These are phyloP conservation scores for Diaporthe ampelina DNA, from an alignment of 2,329 filamentous ascomycete species.

Conservation along the genomic window DNA sequence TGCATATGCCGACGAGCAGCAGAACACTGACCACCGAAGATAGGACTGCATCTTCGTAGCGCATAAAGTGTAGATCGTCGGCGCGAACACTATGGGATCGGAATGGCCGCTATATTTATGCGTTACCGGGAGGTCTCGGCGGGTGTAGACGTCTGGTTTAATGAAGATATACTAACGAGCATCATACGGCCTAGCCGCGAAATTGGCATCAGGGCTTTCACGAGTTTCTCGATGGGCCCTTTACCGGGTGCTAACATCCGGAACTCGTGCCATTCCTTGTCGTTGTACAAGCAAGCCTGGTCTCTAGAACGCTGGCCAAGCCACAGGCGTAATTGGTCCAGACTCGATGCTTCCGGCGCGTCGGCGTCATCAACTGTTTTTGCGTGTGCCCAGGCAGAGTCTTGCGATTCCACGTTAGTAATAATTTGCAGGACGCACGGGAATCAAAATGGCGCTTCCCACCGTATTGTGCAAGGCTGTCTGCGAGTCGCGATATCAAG, in stretches of 20 bases:
- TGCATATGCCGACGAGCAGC: neutral
- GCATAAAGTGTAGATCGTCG: neutral
- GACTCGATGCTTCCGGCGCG: neutral
- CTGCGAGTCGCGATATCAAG: neutral
- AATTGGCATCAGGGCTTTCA: neutral
- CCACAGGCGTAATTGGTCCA: conserved; percentile 15
- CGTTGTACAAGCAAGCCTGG: neutral
- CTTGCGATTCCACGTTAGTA: neutral
- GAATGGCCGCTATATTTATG: too few species aligned
- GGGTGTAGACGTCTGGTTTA: too few species aligned
- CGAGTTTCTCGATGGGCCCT: conserved; percentile 26
- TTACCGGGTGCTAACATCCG: neutral
- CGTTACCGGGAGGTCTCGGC: too few species aligned
- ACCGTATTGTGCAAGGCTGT: conserved; percentile 22
- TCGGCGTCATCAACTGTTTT: neutral
- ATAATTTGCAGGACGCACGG: fast-evolving
- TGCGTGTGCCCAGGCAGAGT: neutral
- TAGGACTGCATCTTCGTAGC: conserved; percentile 8
- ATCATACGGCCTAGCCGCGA: conserved; percentile 2
- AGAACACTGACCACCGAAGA: neutral
- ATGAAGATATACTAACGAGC: neutral
- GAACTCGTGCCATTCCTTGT: conserved; percentile 1
- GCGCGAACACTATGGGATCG: too few species aligned
- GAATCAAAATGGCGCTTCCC: fast-evolving
- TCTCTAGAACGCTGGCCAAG: neutral